Conservation (phyloP, 2,329 filamentous ascomycete genomes). For the Fusarium sublunatum region DNA sequence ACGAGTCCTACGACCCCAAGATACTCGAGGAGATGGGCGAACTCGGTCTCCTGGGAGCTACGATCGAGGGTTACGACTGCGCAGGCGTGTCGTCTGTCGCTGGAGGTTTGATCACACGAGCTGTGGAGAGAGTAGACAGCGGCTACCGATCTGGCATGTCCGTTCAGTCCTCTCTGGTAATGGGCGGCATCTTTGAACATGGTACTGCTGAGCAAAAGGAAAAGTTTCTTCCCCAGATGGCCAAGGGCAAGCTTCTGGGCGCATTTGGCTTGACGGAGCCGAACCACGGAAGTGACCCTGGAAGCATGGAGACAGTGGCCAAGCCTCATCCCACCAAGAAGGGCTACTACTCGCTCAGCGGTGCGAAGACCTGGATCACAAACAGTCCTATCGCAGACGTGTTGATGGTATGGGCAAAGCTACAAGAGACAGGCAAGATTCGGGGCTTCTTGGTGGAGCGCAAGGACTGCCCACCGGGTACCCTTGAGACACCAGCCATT, state of each 20-base stretch:
- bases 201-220: constrained; percentile 90
- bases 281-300: constrained; percentile 92
- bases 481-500: constrained; percentile 89
- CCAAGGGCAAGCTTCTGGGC: constrained; percentile 83
- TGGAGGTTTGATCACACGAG: constrained; percentile 88
- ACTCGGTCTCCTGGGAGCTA: constrained; percentile 86
- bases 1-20: constrained; percentile 86
- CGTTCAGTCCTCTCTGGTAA: constrained; percentile 90
- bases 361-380: constrained; percentile 94
- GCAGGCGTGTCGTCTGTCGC: constrained; percentile 89
- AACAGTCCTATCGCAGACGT: constrained; percentile 92
- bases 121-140: constrained; percentile 90
- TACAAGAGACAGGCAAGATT: constrained; percentile 92
- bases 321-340: constrained; percentile 85
- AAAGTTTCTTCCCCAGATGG: constrained; percentile 81
- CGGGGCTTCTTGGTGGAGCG: constrained; percentile 91
- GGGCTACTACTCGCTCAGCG: constrained; percentile 82
- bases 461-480: constrained; percentile 84
- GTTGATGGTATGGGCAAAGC: constrained; percentile 90
- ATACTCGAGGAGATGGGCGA: constrained; percentile 94
- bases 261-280: constrained; percentile 93
- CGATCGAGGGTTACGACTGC: constrained; percentile 87
- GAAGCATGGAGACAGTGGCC: constrained; percentile 90
- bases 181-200: constrained; percentile 92
- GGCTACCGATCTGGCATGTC: constrained; percentile 94